Evolutionary conservation across 176 grass and related monocot species (phyloP).

Genomic region (Bonia amplexicaulis): DNA sequence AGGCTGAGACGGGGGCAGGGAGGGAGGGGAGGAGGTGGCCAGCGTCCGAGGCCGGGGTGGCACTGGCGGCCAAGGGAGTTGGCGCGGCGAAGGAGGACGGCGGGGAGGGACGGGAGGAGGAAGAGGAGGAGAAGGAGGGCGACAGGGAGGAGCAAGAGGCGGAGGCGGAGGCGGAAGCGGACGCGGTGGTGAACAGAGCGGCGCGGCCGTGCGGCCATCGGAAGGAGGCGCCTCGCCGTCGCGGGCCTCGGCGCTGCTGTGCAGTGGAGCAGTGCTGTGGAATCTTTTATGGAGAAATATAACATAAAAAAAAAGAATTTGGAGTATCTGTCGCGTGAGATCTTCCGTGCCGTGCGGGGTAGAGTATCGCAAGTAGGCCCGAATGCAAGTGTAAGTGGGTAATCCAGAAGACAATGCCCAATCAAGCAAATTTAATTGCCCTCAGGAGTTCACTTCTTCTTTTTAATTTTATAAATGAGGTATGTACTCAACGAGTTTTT

Average conservation of each 20-base stretch:
- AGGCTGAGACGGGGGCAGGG: constrained; percentile 10
- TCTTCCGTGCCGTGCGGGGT: no score
- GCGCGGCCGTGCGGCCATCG: constrained; percentile 21
- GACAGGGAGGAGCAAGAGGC: constrained; percentile 17
- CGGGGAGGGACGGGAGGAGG: background rate
- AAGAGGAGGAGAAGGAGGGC: constrained; percentile 29
- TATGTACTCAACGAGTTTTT: no score
- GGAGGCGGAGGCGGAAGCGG: background rate
- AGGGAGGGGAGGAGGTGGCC: background rate
- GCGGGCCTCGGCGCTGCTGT: background rate
- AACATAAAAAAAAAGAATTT: no score
- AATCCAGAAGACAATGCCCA: no score
- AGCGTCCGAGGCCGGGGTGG: background rate
- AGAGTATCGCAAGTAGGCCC: no score
- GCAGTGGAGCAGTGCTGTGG: no score
- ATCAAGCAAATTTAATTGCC: no score
- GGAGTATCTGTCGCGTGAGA: no score
- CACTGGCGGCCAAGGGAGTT: constrained; percentile 50
- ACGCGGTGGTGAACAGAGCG: background rate
- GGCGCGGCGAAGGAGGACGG: constrained; percentile 36
- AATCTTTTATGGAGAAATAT: no score
- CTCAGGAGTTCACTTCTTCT: no score
- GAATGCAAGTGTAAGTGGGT: no score
- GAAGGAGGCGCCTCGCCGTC: background rate
- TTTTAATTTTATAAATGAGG: no score